phyloP scores from a whole-genome alignment of 2,329 filamentous ascomycete species.

The Colletotrichum sp. region DNA sequence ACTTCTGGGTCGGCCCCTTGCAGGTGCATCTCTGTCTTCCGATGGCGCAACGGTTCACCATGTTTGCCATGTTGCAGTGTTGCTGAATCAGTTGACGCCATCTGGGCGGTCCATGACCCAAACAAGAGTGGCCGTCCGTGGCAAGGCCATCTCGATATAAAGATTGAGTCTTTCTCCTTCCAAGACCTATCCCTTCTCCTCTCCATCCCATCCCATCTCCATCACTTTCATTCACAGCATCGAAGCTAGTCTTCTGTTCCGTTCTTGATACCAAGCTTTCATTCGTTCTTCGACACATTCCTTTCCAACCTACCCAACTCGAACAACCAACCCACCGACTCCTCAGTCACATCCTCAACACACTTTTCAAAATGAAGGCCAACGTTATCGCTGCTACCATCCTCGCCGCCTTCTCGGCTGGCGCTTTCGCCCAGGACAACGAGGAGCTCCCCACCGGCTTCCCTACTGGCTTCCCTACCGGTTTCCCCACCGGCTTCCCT shows the following conservation, averaged over 20 bases:
- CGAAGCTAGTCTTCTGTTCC: slow-evolving; percentile 21
- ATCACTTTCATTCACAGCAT: slow-evolving; percentile 16
- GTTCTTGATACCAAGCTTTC: slow-evolving; percentile 6
- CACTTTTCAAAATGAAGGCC: slow-evolving; percentile 12
- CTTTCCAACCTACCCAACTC: background rate
- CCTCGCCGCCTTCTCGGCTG: slow-evolving; percentile 13
- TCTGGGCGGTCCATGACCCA: background rate
- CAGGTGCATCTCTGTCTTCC: background rate
- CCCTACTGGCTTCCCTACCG: slow-evolving; percentile 7
- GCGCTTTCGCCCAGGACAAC: slow-evolving; percentile 2
- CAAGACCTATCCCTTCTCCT: background rate
- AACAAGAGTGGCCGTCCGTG: background rate
- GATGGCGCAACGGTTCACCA: slow-evolving; percentile 2
- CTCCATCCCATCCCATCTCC: background rate
- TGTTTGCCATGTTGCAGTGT: background rate
- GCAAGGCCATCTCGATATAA: slow-evolving; percentile 1
- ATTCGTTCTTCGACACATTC: slow-evolving; percentile 1
- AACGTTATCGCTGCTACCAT: slow-evolving; percentile 13
- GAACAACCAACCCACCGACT: background rate
- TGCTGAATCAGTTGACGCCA: slow-evolving; percentile 2
- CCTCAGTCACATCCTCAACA: background rate
- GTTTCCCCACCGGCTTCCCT: background rate
- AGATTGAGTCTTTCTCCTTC: background rate
- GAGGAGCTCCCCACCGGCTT: background rate
- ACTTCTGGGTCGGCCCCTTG: background rate